Base-by-base conservation (phyloP, 805 yeast genomes). In the Cyberlindnera mississippiensis region DNA sequence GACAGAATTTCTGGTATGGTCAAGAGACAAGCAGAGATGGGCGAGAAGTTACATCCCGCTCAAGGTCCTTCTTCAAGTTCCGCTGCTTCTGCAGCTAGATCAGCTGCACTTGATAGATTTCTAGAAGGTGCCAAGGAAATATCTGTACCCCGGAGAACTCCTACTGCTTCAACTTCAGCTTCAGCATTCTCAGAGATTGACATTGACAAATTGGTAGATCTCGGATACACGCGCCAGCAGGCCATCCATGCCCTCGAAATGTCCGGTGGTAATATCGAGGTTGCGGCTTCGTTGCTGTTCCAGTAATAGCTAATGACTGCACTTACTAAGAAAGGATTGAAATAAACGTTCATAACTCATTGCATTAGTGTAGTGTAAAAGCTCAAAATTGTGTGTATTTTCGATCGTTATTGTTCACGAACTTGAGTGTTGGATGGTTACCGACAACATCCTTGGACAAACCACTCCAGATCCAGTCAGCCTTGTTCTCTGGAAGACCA, bases 281-380 rank as follows among this genome's bases (percentile, higher is more conserved):
- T 80, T 47, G 98, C 98, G 0, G 97, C 96, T 1, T 78, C 95
- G 1, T 54, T 85, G 36, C 66, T 89, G 36, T 88, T 87, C 46
- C 62, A 62, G 30, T 62, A 42, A 43, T 6, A 9, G 9, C 8
- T n/a, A n/a, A n/a, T n/a, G n/a, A n/a, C n/a, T n/a, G n/a, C n/a
- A n/a, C n/a, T n/a, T 20, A 20, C 24, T 6, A 20, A 20, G 24
- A 20, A 9, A 20, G 16, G 15, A 13, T 29, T n/a, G 15, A 10
- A 20, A 6, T 20, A 20, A 20, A 9, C 24, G 9, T 20, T 20
- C 24, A 9, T 20, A 6, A 20, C 9, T 20, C 24, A 20, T 20
- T 20, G 24, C 24, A 9, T 20, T 20, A 20, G 24, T 20, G 24
- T 20, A 20, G 24, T 20, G n/a, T n/a, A n/a, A n/a, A n/a, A n/a